Percentiles rank a stretch among this genome's conserved stretches.
These are phyloP conservation scores for Neonectria magnoliae DNA, from an alignment of 2,329 filamentous ascomycete species.

Conservation along the genomic window DNA sequence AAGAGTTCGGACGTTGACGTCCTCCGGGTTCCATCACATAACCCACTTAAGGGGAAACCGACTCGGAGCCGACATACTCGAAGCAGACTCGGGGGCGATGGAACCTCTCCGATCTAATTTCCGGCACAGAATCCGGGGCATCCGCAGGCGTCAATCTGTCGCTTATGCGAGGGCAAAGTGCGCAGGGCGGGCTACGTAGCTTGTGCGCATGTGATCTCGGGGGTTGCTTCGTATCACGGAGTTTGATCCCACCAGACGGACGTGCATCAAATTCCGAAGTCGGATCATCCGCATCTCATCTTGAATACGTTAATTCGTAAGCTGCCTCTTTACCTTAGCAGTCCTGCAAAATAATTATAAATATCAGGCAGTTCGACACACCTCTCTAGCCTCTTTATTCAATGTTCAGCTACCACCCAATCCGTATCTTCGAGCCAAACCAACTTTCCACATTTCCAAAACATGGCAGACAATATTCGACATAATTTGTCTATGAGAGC, in stretches of 20 bases:
- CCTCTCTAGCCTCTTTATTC: not conserved
- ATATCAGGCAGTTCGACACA: not conserved
- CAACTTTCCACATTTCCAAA: not conserved
- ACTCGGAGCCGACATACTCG: not conserved
- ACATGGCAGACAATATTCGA: not conserved
- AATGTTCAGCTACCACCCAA: not conserved
- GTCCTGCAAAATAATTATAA: not conserved
- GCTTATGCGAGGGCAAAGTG: not conserved
- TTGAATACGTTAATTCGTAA: not conserved
- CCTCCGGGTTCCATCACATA: not conserved
- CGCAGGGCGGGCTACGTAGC: too few species aligned
- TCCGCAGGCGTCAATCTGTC: not conserved
- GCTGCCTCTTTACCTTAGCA: not conserved
- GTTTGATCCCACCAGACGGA: not conserved
- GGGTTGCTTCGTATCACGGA: not conserved
- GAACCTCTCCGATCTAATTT: not conserved
- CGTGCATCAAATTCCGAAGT: not conserved
- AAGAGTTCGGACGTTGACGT: not conserved
- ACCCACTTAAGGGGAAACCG: not conserved
- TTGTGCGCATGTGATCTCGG: not conserved
- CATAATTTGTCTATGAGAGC: not conserved
- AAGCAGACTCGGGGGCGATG: not conserved
- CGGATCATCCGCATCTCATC: not conserved
- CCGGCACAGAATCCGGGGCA: not conserved
- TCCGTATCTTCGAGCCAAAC: not conserved